Evolutionary conservation across 1,284 basidiomycete genomes (phyloP).

Genomic region (Chalciporus sp.): DNA sequence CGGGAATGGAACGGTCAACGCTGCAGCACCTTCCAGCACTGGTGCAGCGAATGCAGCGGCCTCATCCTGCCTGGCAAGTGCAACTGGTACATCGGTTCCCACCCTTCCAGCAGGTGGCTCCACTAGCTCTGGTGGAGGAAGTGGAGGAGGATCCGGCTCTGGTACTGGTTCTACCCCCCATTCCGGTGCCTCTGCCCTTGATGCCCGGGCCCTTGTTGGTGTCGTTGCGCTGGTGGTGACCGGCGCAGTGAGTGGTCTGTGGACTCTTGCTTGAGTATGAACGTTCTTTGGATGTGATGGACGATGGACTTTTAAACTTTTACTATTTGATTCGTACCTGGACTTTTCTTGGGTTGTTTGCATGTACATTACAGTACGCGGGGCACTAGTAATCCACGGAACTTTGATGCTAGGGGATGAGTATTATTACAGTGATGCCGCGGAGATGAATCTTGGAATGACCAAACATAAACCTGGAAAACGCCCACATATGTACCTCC

Average conservation of each 20-base stretch:
- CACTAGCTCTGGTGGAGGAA: constrained; percentile 26
- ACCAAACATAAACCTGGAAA: neutral
- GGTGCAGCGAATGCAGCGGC: constrained; percentile 64
- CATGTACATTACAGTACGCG: constrained; percentile 8
- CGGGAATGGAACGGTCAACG: constrained; percentile 82
- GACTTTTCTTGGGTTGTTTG: constrained; percentile 1
- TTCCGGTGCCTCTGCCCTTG: constrained; percentile 28
- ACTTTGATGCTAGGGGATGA: neutral
- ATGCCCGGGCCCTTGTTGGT: constrained; percentile 44
- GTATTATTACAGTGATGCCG: neutral
- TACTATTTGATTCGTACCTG: neutral
- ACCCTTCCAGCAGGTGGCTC: constrained; percentile 44
- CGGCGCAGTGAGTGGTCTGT: constrained; percentile 46
- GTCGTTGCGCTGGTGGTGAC: constrained; percentile 42
- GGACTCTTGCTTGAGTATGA: constrained; percentile 42
- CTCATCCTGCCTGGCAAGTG: constrained; percentile 70
- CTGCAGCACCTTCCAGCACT: constrained; percentile 52
- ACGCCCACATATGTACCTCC: neutral
- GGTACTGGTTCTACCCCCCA: constrained; percentile 2
- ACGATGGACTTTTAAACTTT: constrained; percentile 13
- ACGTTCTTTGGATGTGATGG: neutral
- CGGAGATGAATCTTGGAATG: neutral
- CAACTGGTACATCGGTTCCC: constrained; percentile 70
- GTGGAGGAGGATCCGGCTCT: constrained; percentile 26
- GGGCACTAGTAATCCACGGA: constrained; percentile 9